Evolutionary conservation across 2,329 filamentous ascomycete genomes (phyloP).

Genomic region (Fulvia fulva): DNA sequence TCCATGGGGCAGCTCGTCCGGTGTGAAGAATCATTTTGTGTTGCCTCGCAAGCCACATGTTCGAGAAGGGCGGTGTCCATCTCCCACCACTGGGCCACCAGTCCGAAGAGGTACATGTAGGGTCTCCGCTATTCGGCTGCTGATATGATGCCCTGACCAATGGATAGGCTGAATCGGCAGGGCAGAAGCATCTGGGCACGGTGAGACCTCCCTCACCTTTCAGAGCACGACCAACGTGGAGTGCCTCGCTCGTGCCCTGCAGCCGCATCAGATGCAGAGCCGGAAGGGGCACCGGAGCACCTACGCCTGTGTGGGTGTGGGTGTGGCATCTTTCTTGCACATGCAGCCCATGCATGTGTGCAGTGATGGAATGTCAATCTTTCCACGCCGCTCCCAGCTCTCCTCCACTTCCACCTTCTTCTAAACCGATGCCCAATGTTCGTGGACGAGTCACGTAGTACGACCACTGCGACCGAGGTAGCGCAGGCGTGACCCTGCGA

Average conservation of each 20-base stretch:
- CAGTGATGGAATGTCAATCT: not conserved
- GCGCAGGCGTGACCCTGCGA: not conserved
- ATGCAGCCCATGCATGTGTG: not conserved
- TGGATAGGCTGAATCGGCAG: not conserved
- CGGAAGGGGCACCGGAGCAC: not conserved
- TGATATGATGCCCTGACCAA: not conserved
- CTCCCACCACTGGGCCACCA: not conserved
- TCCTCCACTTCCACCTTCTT: not conserved
- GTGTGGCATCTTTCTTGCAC: not conserved
- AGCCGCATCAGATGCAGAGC: not conserved
- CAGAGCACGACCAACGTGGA: not conserved
- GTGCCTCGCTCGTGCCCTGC: not conserved
- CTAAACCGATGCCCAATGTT: not conserved
- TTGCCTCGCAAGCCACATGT: not conserved
- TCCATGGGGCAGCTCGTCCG: not conserved
- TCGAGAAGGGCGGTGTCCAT: not conserved
- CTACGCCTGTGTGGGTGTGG: not conserved
- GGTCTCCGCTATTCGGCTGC: not conserved
- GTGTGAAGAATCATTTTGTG: not conserved
- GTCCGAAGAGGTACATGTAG: no score
- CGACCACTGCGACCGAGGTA: constrained; percentile 1
- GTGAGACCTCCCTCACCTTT: not conserved
- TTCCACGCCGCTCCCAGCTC: not conserved
- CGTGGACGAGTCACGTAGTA: not conserved
- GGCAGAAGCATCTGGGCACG: not conserved